Evolutionary conservation across 495 filamentous ascomycete species (phyloP), one percentile per base, ranked within the genome.

Genomic region (Diplogelasinospora grovesii): DNA sequence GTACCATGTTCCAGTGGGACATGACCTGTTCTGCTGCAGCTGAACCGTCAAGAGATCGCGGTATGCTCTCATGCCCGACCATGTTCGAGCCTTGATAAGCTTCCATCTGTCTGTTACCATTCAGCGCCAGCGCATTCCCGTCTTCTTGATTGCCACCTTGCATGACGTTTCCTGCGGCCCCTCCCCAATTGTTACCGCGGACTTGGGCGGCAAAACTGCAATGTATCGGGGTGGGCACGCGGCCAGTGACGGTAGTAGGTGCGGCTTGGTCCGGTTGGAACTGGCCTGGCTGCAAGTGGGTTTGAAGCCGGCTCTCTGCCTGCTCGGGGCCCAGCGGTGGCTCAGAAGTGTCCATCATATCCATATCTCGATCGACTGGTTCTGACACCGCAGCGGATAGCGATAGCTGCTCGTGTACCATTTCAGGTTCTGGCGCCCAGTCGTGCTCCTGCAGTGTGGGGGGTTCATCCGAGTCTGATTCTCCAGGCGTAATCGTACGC

Each of bases 201-300:
- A 71, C 60, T 40, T 70, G 66, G 6, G 60, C 61, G 6, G 66
- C 64, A 43, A 70, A 70, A 23, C 55, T 68, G 37, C 63, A 69
- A 30, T 70, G 61, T 11, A 78, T 77, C 5, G 76, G 74, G 3
- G 76, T 77, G 16, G 71, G 73, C 49, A 77, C 70, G 30, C 67
- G 61, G 40, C 63, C 63, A 20, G 52, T 50, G 10, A 61, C 50
- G 42, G 43, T 63, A n/a, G n/a, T n/a, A 8, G 59, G 41, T 2
- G 41, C 47, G 22, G 46, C 15, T n/a, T 24, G 33, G 25, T 63
- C 56, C 21, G 48, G 35, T 32, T 50, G 52, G 19, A 48, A 44
- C 8, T 48, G 32, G 21, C 54, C 64, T 6, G 60, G 59, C 6
- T 61, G 61, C 21, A 65, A 46, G 33, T 61, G 34, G 19, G 23